Evolutionary conservation across 2,329 filamentous ascomycete species (phyloP), one percentile per base, ranked within the genome.

Genomic region (Hymenoscyphus repandus): DNA sequence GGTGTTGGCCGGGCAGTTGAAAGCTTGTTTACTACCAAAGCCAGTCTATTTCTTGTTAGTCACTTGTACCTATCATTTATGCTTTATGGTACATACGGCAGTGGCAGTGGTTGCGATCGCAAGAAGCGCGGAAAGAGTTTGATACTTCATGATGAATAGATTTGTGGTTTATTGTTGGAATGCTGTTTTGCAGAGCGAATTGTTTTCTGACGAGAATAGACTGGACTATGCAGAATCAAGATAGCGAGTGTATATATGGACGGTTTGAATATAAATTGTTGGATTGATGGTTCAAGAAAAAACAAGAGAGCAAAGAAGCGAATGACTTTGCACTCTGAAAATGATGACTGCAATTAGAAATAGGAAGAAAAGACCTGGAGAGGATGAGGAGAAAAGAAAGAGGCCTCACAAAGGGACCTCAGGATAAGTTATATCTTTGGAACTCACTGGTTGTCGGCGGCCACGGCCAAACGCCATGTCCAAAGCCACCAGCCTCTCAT

Each of bases 1-100:
- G 64, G 78, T 82, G 76, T 88, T 90, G 52, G 73, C 71, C 11
- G 90, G 89, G 68, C 77, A 85, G 44, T 74, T 74, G 76, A 83
- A 95, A 43, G 69, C 63, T 49, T 74, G 72, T 56, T 74, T 69
- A 52, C 71, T 69, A 74, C 78, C 69, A 75, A 79, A 84, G 61
- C 68, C 66, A 27, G 22, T 27, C 63, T 69, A 50, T 15, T 38
- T 44, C 22, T 13, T 48, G 45, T 62, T 49, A 63, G 55, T 43
- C 22, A 20, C 13, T 15, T 13, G 12, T 27, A 33, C 7, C 47
- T 22, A 36, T 9, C 15, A 18, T 15, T 34, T 32, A 17, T 4
- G 34, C 13, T n/a, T 5, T 15, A 22, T 27, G 13, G 15, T 49
- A 59, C 57, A 15, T 55, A 58, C 64, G 56, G 71, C 75, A 42